Percentiles rank a stretch among this genome's conserved stretches.
Conservation (phyloP, 352 stramenopile species). For the Phytopythium litorale region DNA sequence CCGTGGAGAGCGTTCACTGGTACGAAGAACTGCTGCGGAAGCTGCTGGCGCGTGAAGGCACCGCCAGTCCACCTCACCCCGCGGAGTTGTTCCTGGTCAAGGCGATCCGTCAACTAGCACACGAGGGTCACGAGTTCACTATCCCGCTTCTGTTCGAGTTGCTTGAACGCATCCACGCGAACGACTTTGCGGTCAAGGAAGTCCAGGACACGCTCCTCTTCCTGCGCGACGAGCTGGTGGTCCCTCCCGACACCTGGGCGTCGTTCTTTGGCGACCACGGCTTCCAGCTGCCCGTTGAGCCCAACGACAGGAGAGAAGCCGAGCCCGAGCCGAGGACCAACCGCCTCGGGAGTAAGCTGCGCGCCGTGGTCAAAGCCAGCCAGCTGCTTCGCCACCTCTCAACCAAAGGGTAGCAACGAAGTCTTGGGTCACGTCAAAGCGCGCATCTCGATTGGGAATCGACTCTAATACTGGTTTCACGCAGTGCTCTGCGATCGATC, state of each 20-base stretch:
- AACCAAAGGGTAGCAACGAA: not conserved
- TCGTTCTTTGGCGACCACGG: conserved; percentile 34
- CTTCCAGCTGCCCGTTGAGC: conserved; percentile 18
- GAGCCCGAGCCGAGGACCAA: conserved; percentile 18
- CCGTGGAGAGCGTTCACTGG: conserved; percentile 35
- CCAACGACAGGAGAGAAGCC: not conserved
- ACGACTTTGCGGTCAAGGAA: conserved; percentile 37
- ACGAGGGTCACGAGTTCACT: conserved; percentile 41
- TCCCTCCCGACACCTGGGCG: conserved; percentile 37
- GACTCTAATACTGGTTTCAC: conserved; percentile 4
- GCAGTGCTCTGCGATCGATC: conserved; percentile 3
- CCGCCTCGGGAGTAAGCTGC: conserved; percentile 19
- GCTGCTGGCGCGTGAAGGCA: conserved; percentile 33
- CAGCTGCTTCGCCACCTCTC: conserved; percentile 26
- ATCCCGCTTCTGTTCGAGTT: conserved; percentile 37
- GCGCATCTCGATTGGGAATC: conserved; percentile 3
- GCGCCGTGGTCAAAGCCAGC: conserved; percentile 24
- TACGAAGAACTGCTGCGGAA: conserved; percentile 49
- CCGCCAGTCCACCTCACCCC: conserved; percentile 21
- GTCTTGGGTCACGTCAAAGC: not conserved
- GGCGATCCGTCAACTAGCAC: conserved; percentile 38
- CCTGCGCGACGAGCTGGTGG: conserved; percentile 28
- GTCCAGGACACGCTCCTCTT: conserved; percentile 54
- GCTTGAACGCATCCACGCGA: conserved; percentile 34
- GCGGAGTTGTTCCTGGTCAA: conserved; percentile 54